Evolutionary conservation across 495 filamentous ascomycete species (phyloP), one percentile per base, ranked within the genome.

Genomic region (Rostrohypoxylon terebratum): DNA sequence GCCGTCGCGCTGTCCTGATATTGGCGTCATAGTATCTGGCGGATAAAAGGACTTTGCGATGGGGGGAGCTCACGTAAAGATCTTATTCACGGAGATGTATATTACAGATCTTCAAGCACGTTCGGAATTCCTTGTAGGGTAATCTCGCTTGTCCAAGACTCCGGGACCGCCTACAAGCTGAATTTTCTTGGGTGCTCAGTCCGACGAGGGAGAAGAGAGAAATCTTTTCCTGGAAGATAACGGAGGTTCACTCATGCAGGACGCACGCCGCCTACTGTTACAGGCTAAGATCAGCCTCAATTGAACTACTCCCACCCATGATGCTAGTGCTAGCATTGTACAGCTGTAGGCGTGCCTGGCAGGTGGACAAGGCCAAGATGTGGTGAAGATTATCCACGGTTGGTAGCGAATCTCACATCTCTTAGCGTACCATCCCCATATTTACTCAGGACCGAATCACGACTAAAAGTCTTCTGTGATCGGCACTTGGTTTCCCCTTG

Each of bases 401-500:
- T 59, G 62, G 71, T 73, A 73, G 71, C 71, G 71, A 73, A 69
- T 66, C 66, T 63, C 53, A 42, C 61, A 66, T 66, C 57, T 59
- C 53, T 36, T 58, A 16, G 65, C 55, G 44, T 65, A 68, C 14
- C 55, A 50, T 57, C 28, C 65, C 60, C 34, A 57, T 66, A 42
- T 28, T 53, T 40, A 28, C 33, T 58, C 40, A 28, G 57, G 61
- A 16, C 57, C 62, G 66, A 63, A 70, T 69, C 55, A 31, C 28
- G 61, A 66, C 55, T 66, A 36, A 16, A 9, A 48, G 60, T 33
- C 25, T 44, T 23, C 55, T 58, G 62, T 62, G 71, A 74, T 74
- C 71, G 71, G 71, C 71, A 74, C 71, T 69, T 74, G 71, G 66
- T 55, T 74, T 74, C 59, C 71, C 66, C 58, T 70, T 70, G 66